Conservation (phyloP, 805 yeast species). For the Brettanomyces sp. region DNA sequence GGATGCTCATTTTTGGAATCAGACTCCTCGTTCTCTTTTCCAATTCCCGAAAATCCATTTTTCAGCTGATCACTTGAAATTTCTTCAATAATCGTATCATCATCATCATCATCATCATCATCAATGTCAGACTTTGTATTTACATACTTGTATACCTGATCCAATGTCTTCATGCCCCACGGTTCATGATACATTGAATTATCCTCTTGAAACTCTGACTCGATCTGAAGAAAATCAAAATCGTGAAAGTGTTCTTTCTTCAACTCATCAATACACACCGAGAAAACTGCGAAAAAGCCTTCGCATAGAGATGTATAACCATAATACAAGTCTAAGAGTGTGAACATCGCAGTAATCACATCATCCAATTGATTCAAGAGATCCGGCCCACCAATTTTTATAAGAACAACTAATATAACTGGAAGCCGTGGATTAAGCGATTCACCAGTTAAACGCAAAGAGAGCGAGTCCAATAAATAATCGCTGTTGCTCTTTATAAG, state of each 20-base stretch:
- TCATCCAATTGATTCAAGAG: constrained; percentile 63
- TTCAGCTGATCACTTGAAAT: constrained; percentile 25
- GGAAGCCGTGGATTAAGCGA: constrained; percentile 67
- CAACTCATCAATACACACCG: constrained; percentile 45
- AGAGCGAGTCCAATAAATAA: constrained; percentile 72
- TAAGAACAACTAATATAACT: constrained; percentile 57
- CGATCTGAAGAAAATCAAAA: constrained; percentile 17
- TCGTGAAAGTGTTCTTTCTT: constrained; percentile 25
- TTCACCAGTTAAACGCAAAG: constrained; percentile 59
- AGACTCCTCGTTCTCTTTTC: constrained; percentile 24
- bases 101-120: constrained; percentile 10
- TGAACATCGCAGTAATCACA: constrained; percentile 58
- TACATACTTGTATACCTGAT: constrained; percentile 36
- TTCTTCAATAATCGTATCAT: constrained; percentile 17
- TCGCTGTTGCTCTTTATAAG: constrained; percentile 65
- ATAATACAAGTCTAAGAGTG: constrained; percentile 74
- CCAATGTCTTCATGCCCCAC: constrained; percentile 47
- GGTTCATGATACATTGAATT: constrained; percentile 31
- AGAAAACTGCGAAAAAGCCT: constrained; percentile 66
- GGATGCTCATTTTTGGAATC: constrained; percentile 12
- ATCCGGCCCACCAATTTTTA: constrained; percentile 60
- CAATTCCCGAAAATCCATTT: constrained; percentile 24
- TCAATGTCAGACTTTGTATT: constrained; percentile 21
- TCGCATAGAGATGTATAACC: constrained; percentile 67
- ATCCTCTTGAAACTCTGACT: constrained; percentile 12